A percentile compares a stretch with the other conserved stretches of the same genome.
phyloP scores from a whole-genome alignment of 495 filamentous ascomycete species.

The Pseudevernia furfuracea region DNA sequence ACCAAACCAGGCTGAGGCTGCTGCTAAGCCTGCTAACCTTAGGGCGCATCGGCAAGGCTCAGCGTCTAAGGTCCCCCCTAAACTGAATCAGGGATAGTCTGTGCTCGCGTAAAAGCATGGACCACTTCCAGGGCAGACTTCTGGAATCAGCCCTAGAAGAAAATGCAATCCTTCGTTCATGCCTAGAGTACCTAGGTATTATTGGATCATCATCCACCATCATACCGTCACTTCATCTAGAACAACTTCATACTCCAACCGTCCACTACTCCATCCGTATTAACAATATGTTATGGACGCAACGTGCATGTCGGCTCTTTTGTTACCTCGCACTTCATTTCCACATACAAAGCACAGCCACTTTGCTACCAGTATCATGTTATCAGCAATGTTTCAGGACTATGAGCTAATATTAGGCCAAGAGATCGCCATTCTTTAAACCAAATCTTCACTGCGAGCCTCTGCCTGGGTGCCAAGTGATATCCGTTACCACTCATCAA shows the following conservation, averaged over 20 bases:
- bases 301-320: not conserved
- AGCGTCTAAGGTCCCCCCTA: slow-evolving; percentile 1
- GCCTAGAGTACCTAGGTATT: no score
- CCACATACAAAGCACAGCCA: not conserved
- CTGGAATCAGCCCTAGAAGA: not conserved
- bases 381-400: slow-evolving; percentile 6
- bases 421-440: no score
- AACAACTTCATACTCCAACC: not conserved
- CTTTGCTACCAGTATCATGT: not conserved
- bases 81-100: not conserved
- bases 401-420: not conserved
- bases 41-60: slow-evolving; percentile 5
- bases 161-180: no score
- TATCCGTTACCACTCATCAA: not conserved
- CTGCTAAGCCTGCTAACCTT: no score
- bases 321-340: slow-evolving; percentile 2
- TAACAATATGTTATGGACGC: not conserved
- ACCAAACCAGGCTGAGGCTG: slow-evolving; percentile 1
- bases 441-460: not conserved
- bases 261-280: not conserved
- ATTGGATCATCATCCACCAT: not conserved
- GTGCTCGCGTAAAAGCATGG: not conserved
- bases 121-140: slow-evolving; percentile 1
- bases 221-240: not conserved
- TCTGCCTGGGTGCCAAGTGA: not conserved